Base-by-base conservation (phyloP, 768 basidiomycete species). In the Postia placenta region DNA sequence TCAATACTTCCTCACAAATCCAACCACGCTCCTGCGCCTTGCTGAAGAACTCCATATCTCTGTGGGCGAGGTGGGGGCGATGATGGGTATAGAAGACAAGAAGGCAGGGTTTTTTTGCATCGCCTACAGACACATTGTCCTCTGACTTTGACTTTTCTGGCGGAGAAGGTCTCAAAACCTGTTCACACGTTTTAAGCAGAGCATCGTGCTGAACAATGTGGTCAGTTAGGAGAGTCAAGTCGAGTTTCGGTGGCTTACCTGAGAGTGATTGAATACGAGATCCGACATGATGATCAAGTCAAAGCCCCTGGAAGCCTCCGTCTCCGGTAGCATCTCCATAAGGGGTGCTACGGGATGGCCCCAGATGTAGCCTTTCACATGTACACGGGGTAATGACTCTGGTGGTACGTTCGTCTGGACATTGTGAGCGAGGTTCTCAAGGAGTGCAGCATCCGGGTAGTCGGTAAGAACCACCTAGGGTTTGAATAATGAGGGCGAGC, bases 211-310 rank as follows among this genome's bases (percentile, higher is more conserved):
- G 23, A 33, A 23, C 37, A 12, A 51, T 40, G 5, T 1, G 42
- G n/a, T n/a, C n/a, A 25, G 44, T 20, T 2, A n/a, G 9, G 30
- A 15, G 30, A 7, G 30, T 7, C 15, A n/a, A 39, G 12, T n/a
- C 19, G 17, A 11, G 20, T 17, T 39, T 14, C 38, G n/a, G n/a
- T n/a, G n/a, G 50, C 70, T 28, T 53, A 86, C 91, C 71, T 94
- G 91, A 1, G 92, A 92, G 57, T 95, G 93, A 57, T 94, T 96
- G 67, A 95, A 96, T 27, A 97, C 79, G 27, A 98, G 79, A 67
- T 98, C 94, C 1, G 92, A 94, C 48, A 97, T 73, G 52, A 98
- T 82, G 47, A 97, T 75, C 19, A 95, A 60, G 58, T 95, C 82
- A 59, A 90, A 97, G 25, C 68, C 66, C 28, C 50, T 53, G 3